Conservation (phyloP, 2,329 filamentous ascomycete genomes). For the Leptographium wingfieldii region DNA sequence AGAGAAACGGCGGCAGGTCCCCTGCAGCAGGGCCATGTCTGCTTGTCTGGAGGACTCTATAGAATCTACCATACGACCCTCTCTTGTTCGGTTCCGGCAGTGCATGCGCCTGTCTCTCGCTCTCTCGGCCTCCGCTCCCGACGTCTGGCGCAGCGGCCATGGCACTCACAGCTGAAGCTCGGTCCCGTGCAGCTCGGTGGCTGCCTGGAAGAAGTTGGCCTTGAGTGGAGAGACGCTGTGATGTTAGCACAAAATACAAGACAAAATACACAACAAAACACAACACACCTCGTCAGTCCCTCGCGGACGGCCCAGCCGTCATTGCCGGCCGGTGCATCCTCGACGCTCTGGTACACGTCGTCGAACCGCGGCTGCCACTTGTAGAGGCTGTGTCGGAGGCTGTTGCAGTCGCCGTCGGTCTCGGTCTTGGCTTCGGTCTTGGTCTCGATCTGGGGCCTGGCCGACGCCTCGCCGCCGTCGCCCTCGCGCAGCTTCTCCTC, state of each 20-base stretch:
- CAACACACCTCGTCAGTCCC: slow-evolving; percentile 61
- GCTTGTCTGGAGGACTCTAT: background rate
- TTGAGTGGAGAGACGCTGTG: slow-evolving; percentile 74
- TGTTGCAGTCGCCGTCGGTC: slow-evolving; percentile 23
- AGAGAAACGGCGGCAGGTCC: background rate
- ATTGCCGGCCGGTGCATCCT: slow-evolving; percentile 64
- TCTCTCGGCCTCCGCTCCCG: background rate
- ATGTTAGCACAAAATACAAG: background rate
- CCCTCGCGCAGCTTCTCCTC: slow-evolving; percentile 62
- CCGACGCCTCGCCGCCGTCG: slow-evolving; percentile 31
- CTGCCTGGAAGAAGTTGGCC: slow-evolving; percentile 80
- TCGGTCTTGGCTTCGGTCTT: background rate
- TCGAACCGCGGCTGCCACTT: slow-evolving; percentile 85
- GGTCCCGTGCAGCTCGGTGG: slow-evolving; percentile 46
- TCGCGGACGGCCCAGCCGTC: slow-evolving; percentile 90
- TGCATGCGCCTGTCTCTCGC: background rate
- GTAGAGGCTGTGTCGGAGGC: slow-evolving; percentile 61
- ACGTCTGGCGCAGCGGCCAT: background rate
- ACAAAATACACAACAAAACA: background rate
- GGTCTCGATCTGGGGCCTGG: background rate
- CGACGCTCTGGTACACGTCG: slow-evolving; percentile 81
- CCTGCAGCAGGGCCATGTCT: background rate
- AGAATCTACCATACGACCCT: background rate
- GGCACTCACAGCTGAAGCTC: slow-evolving; percentile 73
- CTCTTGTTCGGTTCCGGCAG: background rate